These are phyloP conservation scores for Blastobotrys niveus DNA, from an alignment of 1,139 yeast species.

Conservation along the genomic window DNA sequence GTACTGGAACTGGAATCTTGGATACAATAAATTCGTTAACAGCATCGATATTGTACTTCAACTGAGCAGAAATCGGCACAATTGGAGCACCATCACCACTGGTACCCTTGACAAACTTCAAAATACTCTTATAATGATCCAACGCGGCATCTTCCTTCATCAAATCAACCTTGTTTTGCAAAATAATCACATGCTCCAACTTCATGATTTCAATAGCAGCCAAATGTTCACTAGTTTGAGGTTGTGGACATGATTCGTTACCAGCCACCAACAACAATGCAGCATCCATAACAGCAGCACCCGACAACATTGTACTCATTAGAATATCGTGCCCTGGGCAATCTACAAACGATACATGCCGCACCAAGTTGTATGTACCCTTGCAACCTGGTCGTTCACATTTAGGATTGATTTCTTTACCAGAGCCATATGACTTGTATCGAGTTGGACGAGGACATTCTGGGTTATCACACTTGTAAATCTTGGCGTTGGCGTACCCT, in stretches of 20 bases:
- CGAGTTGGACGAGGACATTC: slow-evolving; percentile 92
- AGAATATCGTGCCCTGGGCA: slow-evolving; percentile 99
- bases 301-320: slow-evolving; percentile 99
- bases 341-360: slow-evolving; percentile 98
- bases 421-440: slow-evolving; percentile 89
- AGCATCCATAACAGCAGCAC: slow-evolving; percentile 99
- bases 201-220: slow-evolving; percentile 99
- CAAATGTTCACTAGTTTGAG: slow-evolving; percentile 98
- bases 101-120: slow-evolving; percentile 92
- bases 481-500: slow-evolving; percentile 98
- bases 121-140: slow-evolving; percentile 89
- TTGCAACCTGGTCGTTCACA: slow-evolving; percentile 72
- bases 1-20: slow-evolving; percentile 90
- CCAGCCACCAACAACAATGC: slow-evolving; percentile 95
- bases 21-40: slow-evolving; percentile 95
- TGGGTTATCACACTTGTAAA: slow-evolving; percentile 85
- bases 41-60: slow-evolving; percentile 97
- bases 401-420: slow-evolving; percentile 88
- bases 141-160: slow-evolving; percentile 96
- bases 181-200: slow-evolving; percentile 89
- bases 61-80: slow-evolving; percentile 97
- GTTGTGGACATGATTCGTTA: slow-evolving; percentile 99
- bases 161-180: slow-evolving; percentile 97
- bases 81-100: slow-evolving; percentile 99
- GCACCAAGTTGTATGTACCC: slow-evolving; percentile 81